phyloP scores from a whole-genome alignment of 2,329 filamentous ascomycete genomes.

The Aspergillus candidus region DNA sequence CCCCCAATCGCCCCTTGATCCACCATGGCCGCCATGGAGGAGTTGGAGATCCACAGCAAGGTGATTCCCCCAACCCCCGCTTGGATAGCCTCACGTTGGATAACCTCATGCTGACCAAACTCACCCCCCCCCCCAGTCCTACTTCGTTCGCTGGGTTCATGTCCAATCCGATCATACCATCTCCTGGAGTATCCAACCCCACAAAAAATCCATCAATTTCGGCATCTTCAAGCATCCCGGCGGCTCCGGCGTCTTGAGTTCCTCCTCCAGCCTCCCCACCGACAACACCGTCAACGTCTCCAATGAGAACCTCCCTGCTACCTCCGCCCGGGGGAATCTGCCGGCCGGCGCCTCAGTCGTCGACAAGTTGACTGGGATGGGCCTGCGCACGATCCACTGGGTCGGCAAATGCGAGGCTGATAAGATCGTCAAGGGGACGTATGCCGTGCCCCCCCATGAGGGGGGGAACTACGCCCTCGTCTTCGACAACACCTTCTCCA shows the following conservation, averaged over 20 bases:
- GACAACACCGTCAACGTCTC: conserved; percentile 37
- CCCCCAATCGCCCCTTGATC: conserved; percentile 6
- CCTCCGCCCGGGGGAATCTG: conserved; percentile 49
- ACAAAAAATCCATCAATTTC: conserved; percentile 98
- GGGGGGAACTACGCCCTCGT: conserved; percentile 94
- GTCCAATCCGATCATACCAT: conserved; percentile 87
- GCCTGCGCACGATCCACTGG: conserved; percentile 65
- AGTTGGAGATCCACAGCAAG: conserved; percentile 96
- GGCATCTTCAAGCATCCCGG: conserved; percentile 97
- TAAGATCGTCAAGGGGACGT: conserved; percentile 85
- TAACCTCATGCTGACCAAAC: conserved; percentile 16
- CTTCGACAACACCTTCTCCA: conserved; percentile 98
- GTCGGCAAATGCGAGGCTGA: conserved; percentile 93
- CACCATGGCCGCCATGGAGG: conserved; percentile 87
- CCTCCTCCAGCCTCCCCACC: conserved; percentile 34
- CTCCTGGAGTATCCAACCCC: conserved; percentile 94
- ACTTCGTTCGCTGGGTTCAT: conserved; percentile 95
- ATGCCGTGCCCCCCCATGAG: conserved; percentile 67
- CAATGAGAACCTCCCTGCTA: conserved; percentile 30
- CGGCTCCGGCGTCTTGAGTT: conserved; percentile 50
- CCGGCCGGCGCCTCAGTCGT: conserved; percentile 61
- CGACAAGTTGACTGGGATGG: conserved; percentile 58
- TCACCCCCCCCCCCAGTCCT: conserved; percentile 58
- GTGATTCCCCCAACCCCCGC: conserved; percentile 29
- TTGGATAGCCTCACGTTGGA: conserved; percentile 2